Base-by-base conservation (phyloP, 1,139 yeast species). In the Yamadazyma triangularis region DNA sequence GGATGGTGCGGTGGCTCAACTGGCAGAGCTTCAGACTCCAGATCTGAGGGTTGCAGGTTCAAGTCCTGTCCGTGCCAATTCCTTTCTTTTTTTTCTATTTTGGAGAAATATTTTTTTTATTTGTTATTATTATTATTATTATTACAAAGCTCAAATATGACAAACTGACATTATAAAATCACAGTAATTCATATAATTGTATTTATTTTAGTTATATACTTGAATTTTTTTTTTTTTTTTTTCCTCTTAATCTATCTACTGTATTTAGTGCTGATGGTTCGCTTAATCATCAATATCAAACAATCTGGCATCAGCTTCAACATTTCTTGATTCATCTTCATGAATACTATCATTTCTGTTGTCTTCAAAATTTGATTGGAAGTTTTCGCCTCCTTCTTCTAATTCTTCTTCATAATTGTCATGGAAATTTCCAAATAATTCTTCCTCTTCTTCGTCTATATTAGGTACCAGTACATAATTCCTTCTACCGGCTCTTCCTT, bases 331-430 rank as follows among this genome's bases (percentile, higher is more conserved):
- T 14, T 42, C 45, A 24, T 36, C 40, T 13, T 37, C 41, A 29
- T 40, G 45, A 12, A 23, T 33, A n/a, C n/a, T n/a, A 12, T 29
- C 25, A 9, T 26, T 23, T 11, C 24, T 26, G 8, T 38, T 38
- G 10, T 33, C 43, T 18, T 32, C 39, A 27, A 44, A 43, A 19
- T 47, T 47, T 10, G 40, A 46, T 24, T 44, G 34, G 33, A 34
- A 27, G 16, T 44, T 44, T 6, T 44, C 48, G 8, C 48, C 46
- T 10, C 59, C 67, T 23, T 59, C 61, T 33, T 58, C 60, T 21
- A 62, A 45, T 33, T 73, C 80, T 15, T 71, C 78, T 27, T 73
- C 77, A 38, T 64, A 64, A 36, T 67, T 57, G 36, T 71, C 70
- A 32, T 61, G 58, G 44, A 60, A 70, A 33, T 65, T 63, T 11